Percentiles rank a stretch among this genome's conserved stretches.
These are phyloP conservation scores for Xylaria sp. DNA, from an alignment of 495 filamentous ascomycete species.

Conservation along the genomic window DNA sequence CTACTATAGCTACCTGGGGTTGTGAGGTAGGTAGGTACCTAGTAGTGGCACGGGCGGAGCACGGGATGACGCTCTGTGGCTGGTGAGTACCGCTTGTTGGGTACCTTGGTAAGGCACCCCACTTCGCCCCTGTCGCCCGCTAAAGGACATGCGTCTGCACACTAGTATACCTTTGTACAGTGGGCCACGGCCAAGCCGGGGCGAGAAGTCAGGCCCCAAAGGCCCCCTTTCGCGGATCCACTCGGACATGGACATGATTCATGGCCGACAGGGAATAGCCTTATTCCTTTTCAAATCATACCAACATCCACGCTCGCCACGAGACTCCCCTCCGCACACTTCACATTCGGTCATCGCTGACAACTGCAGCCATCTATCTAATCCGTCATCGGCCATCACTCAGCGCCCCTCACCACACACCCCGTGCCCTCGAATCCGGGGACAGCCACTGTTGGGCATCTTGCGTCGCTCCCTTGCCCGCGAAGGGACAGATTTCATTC, in stretches of 20 bases:
- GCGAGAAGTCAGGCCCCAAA: constrained; percentile 10
- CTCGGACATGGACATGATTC: constrained; percentile 10
- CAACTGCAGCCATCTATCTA: background rate
- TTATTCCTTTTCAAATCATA: constrained; percentile 2
- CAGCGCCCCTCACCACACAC: background rate
- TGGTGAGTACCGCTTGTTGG: constrained; percentile 4
- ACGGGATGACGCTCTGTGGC: constrained; percentile 15
- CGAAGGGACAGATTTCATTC: constrained; percentile 19
- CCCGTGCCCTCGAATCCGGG: background rate
- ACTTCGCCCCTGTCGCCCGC: background rate
- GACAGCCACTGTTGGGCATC: background rate
- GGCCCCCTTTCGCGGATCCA: constrained; percentile 3
- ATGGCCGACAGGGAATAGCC: constrained; percentile 13
- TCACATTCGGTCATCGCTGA: background rate
- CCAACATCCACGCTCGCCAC: background rate
- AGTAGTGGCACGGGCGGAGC: background rate
- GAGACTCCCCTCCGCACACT: background rate
- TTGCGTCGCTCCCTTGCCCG: background rate
- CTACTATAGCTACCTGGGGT: no score
- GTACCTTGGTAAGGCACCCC: constrained; percentile 4
- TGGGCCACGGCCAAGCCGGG: background rate
- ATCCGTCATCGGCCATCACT: background rate
- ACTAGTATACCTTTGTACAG: background rate
- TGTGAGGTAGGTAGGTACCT: background rate
- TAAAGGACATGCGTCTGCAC: constrained; percentile 9